phyloP scores from a whole-genome alignment of 257 asterid species.

The Plantago ovata region DNA sequence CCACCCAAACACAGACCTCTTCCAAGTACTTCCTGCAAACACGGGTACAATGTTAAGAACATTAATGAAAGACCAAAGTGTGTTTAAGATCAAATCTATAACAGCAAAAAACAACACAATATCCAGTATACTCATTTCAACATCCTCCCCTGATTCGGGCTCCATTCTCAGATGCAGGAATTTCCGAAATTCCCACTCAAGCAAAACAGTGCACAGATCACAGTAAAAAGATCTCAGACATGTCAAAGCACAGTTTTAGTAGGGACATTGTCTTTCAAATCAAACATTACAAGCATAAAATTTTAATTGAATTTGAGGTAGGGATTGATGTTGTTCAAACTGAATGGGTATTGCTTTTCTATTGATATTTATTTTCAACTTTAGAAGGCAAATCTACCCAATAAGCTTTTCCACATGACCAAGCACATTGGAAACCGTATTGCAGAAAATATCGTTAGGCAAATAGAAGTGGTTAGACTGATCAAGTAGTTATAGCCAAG shows the following conservation, averaged over 20 bases:
- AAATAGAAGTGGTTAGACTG: not conserved
- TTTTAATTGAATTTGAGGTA: too few species aligned
- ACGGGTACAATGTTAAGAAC: slow-evolving; percentile 21
- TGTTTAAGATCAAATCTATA: slow-evolving; percentile 4
- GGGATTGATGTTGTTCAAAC: not conserved
- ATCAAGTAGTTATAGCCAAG: too few species aligned
- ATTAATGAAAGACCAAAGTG: slow-evolving; percentile 1
- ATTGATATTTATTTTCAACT: not conserved
- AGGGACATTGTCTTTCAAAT: too few species aligned
- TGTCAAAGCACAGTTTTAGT: too few species aligned
- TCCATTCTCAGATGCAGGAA: not conserved
- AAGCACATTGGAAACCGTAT: not conserved
- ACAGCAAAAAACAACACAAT: slow-evolving; percentile 6
- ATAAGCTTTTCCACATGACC: not conserved
- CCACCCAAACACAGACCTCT: slow-evolving; percentile 91
- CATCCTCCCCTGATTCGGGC: not conserved
- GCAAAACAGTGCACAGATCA: too few species aligned
- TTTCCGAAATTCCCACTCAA: too few species aligned
- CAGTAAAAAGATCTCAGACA: too few species aligned
- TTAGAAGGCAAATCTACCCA: not conserved
- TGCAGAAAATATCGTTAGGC: not conserved
- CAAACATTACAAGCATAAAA: too few species aligned
- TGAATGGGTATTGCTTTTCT: not conserved
- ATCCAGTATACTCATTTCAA: not conserved
- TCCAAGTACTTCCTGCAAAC: slow-evolving; percentile 85